Evolutionary conservation across 441 rosid species (phyloP).

Genomic region (Pelargonium fulgidum): DNA sequence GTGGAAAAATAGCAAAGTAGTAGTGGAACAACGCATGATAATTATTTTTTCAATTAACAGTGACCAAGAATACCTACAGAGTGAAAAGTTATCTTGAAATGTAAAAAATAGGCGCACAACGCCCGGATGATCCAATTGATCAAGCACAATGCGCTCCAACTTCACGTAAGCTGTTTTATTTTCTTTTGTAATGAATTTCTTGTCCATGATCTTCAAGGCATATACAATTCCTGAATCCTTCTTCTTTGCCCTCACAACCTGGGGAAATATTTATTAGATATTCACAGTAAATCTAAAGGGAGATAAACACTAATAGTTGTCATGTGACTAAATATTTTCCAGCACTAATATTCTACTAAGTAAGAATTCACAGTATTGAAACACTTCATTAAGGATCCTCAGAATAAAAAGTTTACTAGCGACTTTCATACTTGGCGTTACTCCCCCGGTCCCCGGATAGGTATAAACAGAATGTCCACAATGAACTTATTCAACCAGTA

Average conservation of each 20-base stretch:
- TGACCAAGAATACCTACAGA: conserved; percentile 44
- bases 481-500: no score
- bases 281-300: conserved; percentile 19
- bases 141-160: conserved; percentile 73
- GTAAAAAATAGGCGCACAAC: conserved; percentile 58
- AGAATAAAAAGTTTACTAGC: no score
- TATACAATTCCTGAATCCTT: conserved; percentile 79
- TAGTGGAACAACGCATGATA: background rate
- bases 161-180: conserved; percentile 96
- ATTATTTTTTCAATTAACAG: conserved; percentile 4
- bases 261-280: conserved; percentile 19
- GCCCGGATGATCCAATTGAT: conserved; percentile 69
- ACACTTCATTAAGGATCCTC: no score
- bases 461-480: no score
- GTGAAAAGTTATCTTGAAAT: conserved; percentile 56
- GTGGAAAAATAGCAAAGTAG: background rate
- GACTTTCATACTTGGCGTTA: no score
- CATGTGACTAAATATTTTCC: background rate
- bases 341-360: no score
- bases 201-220: conserved; percentile 99
- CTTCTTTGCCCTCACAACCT: conserved; percentile 98
- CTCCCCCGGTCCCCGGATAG: no score
- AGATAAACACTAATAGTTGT: conserved; percentile 4
- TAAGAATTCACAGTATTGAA: no score
- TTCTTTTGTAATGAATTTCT: conserved; percentile 96